Percentiles rank a stretch among this genome's conserved stretches.
Conservation (phyloP, 2,329 filamentous ascomycete genomes). For the Didymella exigua region DNA sequence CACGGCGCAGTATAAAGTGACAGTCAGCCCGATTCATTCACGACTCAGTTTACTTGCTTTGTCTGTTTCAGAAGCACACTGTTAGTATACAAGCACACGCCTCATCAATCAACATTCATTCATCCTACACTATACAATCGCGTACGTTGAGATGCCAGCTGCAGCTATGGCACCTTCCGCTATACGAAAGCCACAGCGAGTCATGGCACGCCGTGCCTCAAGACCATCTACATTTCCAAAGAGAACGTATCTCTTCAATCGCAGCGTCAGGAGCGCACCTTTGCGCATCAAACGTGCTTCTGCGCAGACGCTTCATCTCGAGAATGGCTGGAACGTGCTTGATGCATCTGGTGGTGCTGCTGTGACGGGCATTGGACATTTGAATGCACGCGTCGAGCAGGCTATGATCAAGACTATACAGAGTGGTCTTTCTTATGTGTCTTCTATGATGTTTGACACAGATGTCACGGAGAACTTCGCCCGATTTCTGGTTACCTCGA, state of each 20-base stretch:
- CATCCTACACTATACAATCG: background rate
- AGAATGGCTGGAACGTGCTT: conserved; percentile 61
- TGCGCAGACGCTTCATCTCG: conserved; percentile 59
- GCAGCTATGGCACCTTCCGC: conserved; percentile 9
- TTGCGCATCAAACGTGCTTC: conserved; percentile 54
- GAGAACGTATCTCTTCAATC: conserved; percentile 53
- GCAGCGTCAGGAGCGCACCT: conserved; percentile 56
- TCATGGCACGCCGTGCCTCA: conserved; percentile 11
- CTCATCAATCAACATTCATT: background rate
- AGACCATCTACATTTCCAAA: background rate
- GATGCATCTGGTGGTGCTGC: conserved; percentile 77
- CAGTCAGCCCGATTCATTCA: background rate
- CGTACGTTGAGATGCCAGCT: conserved; percentile 2
- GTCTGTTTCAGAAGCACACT: background rate
- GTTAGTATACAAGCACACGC: background rate
- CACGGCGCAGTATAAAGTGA: conserved; percentile 9
- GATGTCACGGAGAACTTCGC: conserved; percentile 60
- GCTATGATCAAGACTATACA: conserved; percentile 66
- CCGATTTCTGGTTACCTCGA: conserved; percentile 56
- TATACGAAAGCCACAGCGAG: conserved; percentile 13
- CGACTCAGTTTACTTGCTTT: background rate
- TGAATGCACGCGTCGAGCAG: conserved; percentile 64
- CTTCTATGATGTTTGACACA: conserved; percentile 64
- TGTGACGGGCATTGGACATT: conserved; percentile 73
- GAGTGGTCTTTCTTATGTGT: conserved; percentile 61